A percentile compares a stretch with the other conserved stretches of the same genome.
phyloP scores from a whole-genome alignment of 345 rosid species.

The Eucalyptus urophylla region DNA sequence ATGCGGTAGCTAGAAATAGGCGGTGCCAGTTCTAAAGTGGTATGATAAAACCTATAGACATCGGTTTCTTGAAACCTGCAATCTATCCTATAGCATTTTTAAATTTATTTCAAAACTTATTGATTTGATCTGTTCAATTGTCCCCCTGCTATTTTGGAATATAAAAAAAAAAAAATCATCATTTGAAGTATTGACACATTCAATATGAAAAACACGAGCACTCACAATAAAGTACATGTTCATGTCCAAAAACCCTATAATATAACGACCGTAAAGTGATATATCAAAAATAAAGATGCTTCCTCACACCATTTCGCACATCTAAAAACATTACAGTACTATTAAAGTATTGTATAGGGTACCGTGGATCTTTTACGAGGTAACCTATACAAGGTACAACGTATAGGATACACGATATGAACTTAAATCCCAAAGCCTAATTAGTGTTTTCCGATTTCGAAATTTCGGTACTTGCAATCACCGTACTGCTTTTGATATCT shows the following conservation, averaged over 20 bases:
- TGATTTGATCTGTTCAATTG: no score
- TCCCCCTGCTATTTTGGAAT: background rate
- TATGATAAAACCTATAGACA: no score
- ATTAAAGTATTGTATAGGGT: background rate
- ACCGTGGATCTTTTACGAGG: no score
- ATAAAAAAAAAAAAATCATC: background rate
- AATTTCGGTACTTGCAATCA: background rate
- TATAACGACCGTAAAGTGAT: background rate
- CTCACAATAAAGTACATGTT: background rate
- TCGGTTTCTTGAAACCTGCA: background rate
- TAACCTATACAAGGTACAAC: background rate
- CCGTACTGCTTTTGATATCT: rapidly evolving
- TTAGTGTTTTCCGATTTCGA: background rate
- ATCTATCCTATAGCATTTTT: no score
- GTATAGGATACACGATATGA: background rate
- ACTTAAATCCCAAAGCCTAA: background rate
- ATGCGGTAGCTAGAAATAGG: rapidly evolving
- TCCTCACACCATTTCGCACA: background rate
- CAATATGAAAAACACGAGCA: background rate
- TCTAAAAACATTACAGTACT: background rate
- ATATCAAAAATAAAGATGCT: background rate
- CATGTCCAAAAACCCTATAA: background rate
- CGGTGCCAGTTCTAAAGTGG: no score
- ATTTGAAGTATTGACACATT: background rate
- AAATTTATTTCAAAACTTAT: no score